Evolutionary conservation across 2,329 filamentous ascomycete genomes (phyloP).

Genomic region (Fusarium clavum): DNA sequence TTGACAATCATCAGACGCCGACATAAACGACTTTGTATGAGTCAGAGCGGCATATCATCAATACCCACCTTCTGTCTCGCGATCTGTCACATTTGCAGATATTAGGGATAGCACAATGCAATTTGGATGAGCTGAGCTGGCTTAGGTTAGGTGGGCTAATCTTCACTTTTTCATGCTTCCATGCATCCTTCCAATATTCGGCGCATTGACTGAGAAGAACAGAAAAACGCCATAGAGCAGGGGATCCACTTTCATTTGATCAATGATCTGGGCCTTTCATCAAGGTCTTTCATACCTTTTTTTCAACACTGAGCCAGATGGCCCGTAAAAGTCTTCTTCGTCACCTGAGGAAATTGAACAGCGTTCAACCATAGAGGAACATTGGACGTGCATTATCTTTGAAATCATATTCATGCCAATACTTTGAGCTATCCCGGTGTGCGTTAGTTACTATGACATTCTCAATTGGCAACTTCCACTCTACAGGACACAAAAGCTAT

Average conservation of each 20-base stretch:
- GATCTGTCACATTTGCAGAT: conserved; percentile 33
- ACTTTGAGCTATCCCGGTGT: conserved; percentile 30
- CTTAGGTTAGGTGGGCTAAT: neutral
- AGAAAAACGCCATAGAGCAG: conserved; percentile 11
- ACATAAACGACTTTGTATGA: conserved; percentile 4
- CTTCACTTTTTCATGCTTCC: conserved; percentile 31
- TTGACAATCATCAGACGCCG: neutral
- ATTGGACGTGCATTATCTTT: neutral
- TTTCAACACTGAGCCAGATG: neutral
- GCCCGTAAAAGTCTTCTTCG: neutral
- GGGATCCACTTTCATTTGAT: conserved; percentile 8
- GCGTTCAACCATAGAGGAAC: neutral
- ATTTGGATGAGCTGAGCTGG: conserved; percentile 7
- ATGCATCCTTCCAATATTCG: conserved; percentile 38
- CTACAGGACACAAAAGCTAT: conserved; percentile 1
- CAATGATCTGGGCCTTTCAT: conserved; percentile 5
- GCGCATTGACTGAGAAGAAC: conserved; percentile 10
- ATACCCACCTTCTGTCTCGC: conserved; percentile 6
- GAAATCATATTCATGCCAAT: neutral
- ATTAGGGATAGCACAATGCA: conserved; percentile 18
- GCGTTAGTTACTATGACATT: neutral
- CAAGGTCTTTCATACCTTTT: neutral
- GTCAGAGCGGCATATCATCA: neutral
- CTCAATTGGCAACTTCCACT: conserved; percentile 7
- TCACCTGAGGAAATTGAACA: neutral